These are phyloP conservation scores for Rhizophlyctis rosea DNA, from an alignment of 192 early-diverging fungal species.

Conservation along the genomic window DNA sequence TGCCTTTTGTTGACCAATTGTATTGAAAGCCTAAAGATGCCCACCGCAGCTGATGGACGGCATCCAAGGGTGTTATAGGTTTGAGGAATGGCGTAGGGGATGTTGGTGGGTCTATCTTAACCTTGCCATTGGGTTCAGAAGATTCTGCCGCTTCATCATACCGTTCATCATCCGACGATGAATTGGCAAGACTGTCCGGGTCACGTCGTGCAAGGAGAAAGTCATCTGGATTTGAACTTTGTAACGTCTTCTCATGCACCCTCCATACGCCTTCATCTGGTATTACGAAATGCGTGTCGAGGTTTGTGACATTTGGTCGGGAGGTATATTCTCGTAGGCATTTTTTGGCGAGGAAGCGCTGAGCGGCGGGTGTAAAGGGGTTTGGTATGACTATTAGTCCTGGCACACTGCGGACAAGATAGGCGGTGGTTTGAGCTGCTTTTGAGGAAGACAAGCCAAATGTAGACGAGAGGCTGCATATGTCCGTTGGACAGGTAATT, in stretches of 20 bases:
- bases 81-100: constrained; percentile 25
- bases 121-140: neutral
- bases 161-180: neutral
- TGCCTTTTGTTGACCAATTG: constrained; percentile 42
- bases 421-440: constrained; percentile 18
- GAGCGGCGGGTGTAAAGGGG: constrained; percentile 68
- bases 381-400: constrained; percentile 81
- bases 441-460: constrained; percentile 1
- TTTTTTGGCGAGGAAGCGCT: constrained; percentile 65
- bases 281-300: constrained; percentile 81
- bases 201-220: constrained; percentile 10
- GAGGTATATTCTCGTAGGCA: constrained; percentile 74
- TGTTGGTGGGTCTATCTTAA: constrained; percentile 43
- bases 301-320: constrained; percentile 81
- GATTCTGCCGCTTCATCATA: neutral
- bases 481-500: constrained; percentile 2
- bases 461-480: neutral
- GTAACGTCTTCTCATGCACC: constrained; percentile 35
- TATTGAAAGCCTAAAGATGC: constrained; percentile 48
- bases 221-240: neutral
- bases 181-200: constrained; percentile 2
- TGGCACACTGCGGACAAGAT: constrained; percentile 35
- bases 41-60: constrained; percentile 41
- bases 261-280: constrained; percentile 63
- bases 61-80: constrained; percentile 20